Conservation (phyloP, 1,139 yeast genomes). For the Debaryomyces udenii region DNA sequence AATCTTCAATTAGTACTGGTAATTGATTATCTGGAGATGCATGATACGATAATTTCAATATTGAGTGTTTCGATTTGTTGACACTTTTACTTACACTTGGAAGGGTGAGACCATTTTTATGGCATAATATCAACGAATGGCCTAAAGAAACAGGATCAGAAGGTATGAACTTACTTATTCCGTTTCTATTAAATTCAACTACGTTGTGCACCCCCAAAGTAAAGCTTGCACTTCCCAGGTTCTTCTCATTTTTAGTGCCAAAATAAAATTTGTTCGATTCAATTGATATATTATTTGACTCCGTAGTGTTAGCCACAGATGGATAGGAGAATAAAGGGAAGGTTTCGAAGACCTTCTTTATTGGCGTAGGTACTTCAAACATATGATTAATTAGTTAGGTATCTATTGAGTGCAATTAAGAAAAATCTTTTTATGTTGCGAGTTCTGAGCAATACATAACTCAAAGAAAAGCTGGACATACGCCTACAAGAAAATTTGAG, state of each 20-base stretch:
- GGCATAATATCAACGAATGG: slow-evolving; percentile 34
- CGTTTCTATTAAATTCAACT: slow-evolving; percentile 18
- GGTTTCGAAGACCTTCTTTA: slow-evolving; percentile 48
- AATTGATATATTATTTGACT: slow-evolving; percentile 17
- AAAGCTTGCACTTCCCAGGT: slow-evolving; percentile 21
- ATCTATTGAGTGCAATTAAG: too few species aligned
- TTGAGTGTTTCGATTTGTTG: slow-evolving; percentile 19
- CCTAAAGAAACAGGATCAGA: slow-evolving; percentile 50
- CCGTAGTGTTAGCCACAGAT: slow-evolving; percentile 25
- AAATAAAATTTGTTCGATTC: slow-evolving; percentile 21
- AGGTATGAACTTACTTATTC: slow-evolving; percentile 29
- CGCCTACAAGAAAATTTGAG: too few species aligned
- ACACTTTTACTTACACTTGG: slow-evolving; percentile 21
- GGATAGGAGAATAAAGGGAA: slow-evolving; percentile 51
- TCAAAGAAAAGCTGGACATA: too few species aligned
- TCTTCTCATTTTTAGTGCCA: slow-evolving; percentile 11
- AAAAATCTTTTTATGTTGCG: too few species aligned
- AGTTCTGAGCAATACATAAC: too few species aligned
- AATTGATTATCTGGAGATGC: slow-evolving; percentile 45
- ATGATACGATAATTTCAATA: slow-evolving; percentile 38
- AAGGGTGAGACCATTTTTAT: slow-evolving; percentile 36
- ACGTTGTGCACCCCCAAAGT: slow-evolving; percentile 48
- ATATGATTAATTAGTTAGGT: not conserved
- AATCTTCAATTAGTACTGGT: slow-evolving; percentile 50
- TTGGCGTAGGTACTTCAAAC: slow-evolving; percentile 41